A percentile compares a stretch with the other conserved stretches of the same genome.
Conservation (phyloP, 805 yeast genomes). For the Peterozyma toletana region DNA sequence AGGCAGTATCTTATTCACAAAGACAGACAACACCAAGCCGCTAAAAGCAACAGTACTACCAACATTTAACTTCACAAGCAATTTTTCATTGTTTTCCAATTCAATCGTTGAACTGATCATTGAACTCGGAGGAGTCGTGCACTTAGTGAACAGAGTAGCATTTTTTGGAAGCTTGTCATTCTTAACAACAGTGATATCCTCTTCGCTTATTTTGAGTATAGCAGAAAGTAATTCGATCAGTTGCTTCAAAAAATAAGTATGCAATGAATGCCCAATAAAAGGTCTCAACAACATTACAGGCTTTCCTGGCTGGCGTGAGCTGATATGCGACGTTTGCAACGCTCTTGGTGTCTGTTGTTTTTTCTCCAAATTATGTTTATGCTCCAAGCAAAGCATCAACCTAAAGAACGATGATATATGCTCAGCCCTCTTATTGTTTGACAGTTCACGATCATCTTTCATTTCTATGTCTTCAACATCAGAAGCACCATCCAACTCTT, state of each 20-base stretch:
- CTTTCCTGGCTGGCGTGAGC: conserved; percentile 14
- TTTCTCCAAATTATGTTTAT: conserved; percentile 34
- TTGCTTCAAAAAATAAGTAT: conserved; percentile 34
- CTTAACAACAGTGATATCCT: not conserved
- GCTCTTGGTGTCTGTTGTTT: conserved; percentile 41
- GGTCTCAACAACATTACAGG: conserved; percentile 47
- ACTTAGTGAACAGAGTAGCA: conserved; percentile 26
- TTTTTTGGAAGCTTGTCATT: conserved; percentile 15
- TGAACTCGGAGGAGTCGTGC: conserved; percentile 30
- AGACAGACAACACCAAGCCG: too few relatives aligned
- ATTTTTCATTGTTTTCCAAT: conserved; percentile 24
- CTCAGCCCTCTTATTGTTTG: conserved; percentile 35
- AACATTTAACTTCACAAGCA: conserved; percentile 27
- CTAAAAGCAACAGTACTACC: not conserved
- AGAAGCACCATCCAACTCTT: conserved; percentile 15
- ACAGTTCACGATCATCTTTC: conserved; percentile 22
- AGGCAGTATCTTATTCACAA: conserved; percentile 10
- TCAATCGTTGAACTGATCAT: conserved; percentile 10
- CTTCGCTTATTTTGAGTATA: not conserved
- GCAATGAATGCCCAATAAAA: conserved; percentile 50
- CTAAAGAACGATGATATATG: conserved; percentile 46
- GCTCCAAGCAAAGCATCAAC: conserved; percentile 55
- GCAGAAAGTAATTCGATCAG: conserved; percentile 15
- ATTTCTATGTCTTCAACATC: conserved; percentile 28
- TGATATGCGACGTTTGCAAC: conserved; percentile 22